Evolutionary conservation across 371 early-diverging fungal species (phyloP).

Genomic region (Paraphysoderma sedebokerense): DNA sequence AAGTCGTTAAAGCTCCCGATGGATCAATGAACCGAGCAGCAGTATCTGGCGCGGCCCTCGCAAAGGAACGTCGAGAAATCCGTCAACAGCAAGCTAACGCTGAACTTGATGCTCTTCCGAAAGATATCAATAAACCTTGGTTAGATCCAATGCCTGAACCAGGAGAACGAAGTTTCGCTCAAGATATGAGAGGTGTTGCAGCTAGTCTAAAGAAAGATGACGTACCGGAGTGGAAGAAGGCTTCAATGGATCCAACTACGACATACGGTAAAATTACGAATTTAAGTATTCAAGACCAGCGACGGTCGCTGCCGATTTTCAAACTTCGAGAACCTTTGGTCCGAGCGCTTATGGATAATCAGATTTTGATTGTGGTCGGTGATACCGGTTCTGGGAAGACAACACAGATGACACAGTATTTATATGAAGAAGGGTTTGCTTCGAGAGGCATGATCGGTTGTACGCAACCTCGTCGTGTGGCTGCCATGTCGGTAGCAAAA

Average conservation of each 20-base stretch:
- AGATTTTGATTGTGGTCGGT: conserved; percentile 83
- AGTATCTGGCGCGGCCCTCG: conserved; percentile 71
- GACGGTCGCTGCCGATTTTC: conserved; percentile 75
- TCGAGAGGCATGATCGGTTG: conserved; percentile 81
- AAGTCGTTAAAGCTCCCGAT: conserved; percentile 92
- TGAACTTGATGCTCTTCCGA: conserved; percentile 70
- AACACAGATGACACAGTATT: conserved; percentile 98
- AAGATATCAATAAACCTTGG: conserved; percentile 79
- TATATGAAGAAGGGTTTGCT: conserved; percentile 84
- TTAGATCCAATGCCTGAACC: conserved; percentile 87
- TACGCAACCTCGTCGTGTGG: conserved; percentile 99
- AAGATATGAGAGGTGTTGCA: conserved; percentile 38
- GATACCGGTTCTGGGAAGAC: conserved; percentile 99
- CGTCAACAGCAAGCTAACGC: conserved; percentile 68
- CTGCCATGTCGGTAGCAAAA: conserved; percentile 97
- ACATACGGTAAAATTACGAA: conserved; percentile 82
- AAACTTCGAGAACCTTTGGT: conserved; percentile 61
- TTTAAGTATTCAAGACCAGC: conserved; percentile 77
- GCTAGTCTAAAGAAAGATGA: conserved; percentile 27
- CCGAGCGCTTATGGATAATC: conserved; percentile 70
- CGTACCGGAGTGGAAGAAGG: conserved; percentile 86
- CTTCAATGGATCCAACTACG: conserved; percentile 68
- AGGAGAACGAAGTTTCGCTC: conserved; percentile 72
- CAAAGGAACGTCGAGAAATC: conserved; percentile 84
- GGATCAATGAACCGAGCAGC: conserved; percentile 93